Conservation (phyloP, 1,284 basidiomycete genomes). For the Naganishia albida region DNA sequence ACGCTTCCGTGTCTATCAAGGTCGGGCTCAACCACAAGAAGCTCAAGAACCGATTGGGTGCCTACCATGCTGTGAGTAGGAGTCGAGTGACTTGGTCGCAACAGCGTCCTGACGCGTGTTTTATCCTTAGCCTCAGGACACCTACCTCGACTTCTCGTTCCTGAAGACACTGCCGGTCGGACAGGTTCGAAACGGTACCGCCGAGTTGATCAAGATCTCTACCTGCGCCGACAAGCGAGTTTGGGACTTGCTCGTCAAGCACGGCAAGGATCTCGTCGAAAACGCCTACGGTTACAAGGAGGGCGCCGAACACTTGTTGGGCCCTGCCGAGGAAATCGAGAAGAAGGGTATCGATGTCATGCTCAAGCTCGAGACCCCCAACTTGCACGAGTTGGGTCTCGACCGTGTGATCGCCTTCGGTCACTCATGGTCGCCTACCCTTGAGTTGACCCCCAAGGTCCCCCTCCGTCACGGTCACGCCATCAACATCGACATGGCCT, state of each 20-base stretch:
- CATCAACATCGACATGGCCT: slow-evolving; percentile 55
- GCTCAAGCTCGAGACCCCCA: slow-evolving; percentile 56
- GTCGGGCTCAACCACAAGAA: slow-evolving; percentile 54
- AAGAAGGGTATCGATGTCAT: slow-evolving; percentile 56
- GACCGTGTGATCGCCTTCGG: slow-evolving; percentile 58
- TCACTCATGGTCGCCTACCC: slow-evolving; percentile 56
- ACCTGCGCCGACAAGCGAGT: slow-evolving; percentile 55
- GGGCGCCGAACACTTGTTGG: slow-evolving; percentile 45
- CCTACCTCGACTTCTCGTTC: slow-evolving; percentile 57
- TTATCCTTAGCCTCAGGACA: slow-evolving; percentile 51
- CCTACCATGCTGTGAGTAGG: slow-evolving; percentile 27
- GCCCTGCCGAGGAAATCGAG: slow-evolving; percentile 54
- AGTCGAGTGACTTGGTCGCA: slow-evolving; percentile 28
- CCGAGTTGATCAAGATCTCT: slow-evolving; percentile 57
- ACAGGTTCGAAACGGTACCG: slow-evolving; percentile 57
- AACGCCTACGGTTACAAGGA: slow-evolving; percentile 54
- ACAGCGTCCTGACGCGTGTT: slow-evolving; percentile 32
- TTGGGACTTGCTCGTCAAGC: slow-evolving; percentile 55
- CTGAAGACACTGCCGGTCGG: slow-evolving; percentile 55
- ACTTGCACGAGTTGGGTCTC: slow-evolving; percentile 57
- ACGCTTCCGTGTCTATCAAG: slow-evolving; percentile 57
- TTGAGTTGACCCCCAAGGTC: slow-evolving; percentile 52
- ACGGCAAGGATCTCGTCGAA: slow-evolving; percentile 56
- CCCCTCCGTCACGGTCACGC: slow-evolving; percentile 42
- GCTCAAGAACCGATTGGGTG: slow-evolving; percentile 48